phyloP scores from a whole-genome alignment of 345 rosid genomes.

The Psidium friedrichsthalianum region DNA sequence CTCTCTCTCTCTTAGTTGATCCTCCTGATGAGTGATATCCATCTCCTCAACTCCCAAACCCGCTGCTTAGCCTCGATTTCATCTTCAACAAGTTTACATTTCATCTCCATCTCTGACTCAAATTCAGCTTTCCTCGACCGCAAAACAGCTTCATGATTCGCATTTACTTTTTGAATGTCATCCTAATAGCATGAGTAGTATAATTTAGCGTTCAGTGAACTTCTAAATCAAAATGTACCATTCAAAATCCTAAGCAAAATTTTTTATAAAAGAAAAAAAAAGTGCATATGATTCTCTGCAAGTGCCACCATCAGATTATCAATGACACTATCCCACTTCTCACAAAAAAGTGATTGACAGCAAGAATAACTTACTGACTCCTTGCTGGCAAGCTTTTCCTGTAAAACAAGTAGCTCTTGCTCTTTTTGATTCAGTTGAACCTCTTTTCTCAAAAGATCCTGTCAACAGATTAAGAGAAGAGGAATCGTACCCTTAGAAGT shows the following conservation, averaged over 20 bases:
- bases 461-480: conserved; percentile 2
- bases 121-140: conserved; percentile 52
- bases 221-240: background rate
- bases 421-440: conserved; percentile 51
- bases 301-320: background rate
- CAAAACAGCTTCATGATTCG: conserved; percentile 51
- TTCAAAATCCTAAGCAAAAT: background rate
- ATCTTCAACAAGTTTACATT: conserved; percentile 57
- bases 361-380: conserved; percentile 57
- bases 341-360: background rate
- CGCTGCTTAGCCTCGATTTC: conserved; percentile 84
- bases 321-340: background rate
- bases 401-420: conserved; percentile 60
- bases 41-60: conserved; percentile 86
- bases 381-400: conserved; percentile 56
- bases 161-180: conserved; percentile 46
- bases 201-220: background rate
- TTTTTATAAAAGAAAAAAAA: background rate
- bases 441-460: conserved; percentile 57
- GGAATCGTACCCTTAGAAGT: background rate
- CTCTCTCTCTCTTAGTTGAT: conserved; percentile 54
- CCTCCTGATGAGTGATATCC: conserved; percentile 67
- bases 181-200: conserved; percentile 26
- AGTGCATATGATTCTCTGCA: background rate
- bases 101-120: conserved; percentile 68